A percentile compares a stretch with the other conserved stretches of the same genome.
These are phyloP conservation scores for Ambrosiella cleistominuta DNA, from an alignment of 2,329 filamentous ascomycete species.

Conservation along the genomic window DNA sequence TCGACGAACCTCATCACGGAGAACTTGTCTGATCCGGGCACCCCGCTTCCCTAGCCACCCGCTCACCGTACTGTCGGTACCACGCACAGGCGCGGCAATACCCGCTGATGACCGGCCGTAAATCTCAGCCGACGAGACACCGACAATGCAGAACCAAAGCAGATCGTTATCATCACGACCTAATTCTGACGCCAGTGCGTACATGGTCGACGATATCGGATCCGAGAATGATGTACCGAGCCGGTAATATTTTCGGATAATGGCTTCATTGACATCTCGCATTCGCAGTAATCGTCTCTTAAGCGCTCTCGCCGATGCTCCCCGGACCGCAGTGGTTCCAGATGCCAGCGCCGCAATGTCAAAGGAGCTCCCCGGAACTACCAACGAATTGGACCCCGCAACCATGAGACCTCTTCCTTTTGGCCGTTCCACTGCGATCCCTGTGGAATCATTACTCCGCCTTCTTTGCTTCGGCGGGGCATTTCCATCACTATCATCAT, in stretches of 20 bases:
- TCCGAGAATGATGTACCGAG: constrained; percentile 84
- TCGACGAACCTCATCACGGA: constrained; percentile 85
- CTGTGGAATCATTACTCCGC: constrained; percentile 67
- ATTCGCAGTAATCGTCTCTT: constrained; percentile 57
- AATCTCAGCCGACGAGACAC: constrained; percentile 82
- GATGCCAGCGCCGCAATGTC: background rate
- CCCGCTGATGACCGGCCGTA: constrained; percentile 75
- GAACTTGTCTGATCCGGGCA: constrained; percentile 64
- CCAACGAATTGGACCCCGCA: constrained; percentile 25
- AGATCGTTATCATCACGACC: constrained; percentile 94
- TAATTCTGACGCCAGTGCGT: constrained; percentile 83
- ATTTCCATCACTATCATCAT: constrained; percentile 45
- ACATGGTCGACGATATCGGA: constrained; percentile 84
- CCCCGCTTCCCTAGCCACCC: constrained; percentile 73
- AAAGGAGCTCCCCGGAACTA: constrained; percentile 16
- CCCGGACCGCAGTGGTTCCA: background rate
- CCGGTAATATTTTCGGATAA: constrained; percentile 69
- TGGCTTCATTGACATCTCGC: constrained; percentile 56
- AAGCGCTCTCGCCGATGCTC: constrained; percentile 48
- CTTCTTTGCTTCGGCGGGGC: constrained; percentile 64
- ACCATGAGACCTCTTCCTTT: constrained; percentile 42
- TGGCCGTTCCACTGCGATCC: constrained; percentile 42
- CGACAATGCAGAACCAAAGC: constrained; percentile 86
- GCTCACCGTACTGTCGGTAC: constrained; percentile 38
- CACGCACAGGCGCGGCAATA: constrained; percentile 42